Base-by-base conservation (phyloP, 1,284 basidiomycete genomes). In the Ustilago tritici region DNA sequence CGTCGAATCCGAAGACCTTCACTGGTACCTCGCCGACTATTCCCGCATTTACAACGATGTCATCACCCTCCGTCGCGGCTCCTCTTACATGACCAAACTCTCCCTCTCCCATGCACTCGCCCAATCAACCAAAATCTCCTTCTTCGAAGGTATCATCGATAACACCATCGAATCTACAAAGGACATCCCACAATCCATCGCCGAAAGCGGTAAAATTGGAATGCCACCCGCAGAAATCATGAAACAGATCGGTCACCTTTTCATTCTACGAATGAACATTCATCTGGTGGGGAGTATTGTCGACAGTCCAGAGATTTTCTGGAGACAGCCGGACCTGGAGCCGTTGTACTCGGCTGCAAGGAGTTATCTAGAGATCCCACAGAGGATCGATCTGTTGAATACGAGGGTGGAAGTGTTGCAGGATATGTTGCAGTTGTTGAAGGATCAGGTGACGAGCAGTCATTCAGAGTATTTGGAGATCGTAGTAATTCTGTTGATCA, bases 1-100 rank as follows among this genome's bases (percentile, higher is more conserved):
- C 56, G 63, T 86, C 23, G 95, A 98, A 87, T 95, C 93, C 91
- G 95, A 98, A 88, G 95, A 98, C 84, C 88, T 98, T 53, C 97
- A 97, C 87, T 98, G 93, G 87, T 98, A 98, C 84, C 95, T 96
- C 82, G 95, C 95, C 17, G 95, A 96, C 86, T 98, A 98, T 86
- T 82, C 78, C 47, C 82, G 94, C 79, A 98, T 98, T 85, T 98
- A 96, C 88, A 98, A 98, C 88, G 95, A 98, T 87, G 95, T 98
- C 54, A 98, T 98, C 76, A 97, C 95, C 1, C 89, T 98, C 36
- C 92, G 95, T 58, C 93, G 93, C 85, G 95, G 95, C 23, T 97
- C 95, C 11, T 93, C 94, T 71, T 97, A 96, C 86, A 97, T 98
- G 95, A 98, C 95, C 11, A 98, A 98, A 87, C 89, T 98, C 11